Conservation (phyloP, 192 early-diverging fungal genomes). For the Podila epigama region DNA sequence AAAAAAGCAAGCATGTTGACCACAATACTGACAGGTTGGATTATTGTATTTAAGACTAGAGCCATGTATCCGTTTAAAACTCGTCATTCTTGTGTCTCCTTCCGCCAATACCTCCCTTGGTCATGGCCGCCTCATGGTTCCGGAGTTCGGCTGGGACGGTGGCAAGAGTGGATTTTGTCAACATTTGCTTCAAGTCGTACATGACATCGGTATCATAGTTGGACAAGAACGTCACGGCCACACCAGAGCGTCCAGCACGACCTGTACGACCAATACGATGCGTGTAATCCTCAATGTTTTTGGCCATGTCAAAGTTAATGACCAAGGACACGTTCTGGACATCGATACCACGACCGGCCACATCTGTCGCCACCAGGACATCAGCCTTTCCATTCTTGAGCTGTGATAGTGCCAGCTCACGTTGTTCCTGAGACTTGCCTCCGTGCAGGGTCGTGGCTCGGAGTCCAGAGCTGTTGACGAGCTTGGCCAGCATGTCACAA, state of each 20-base stretch:
- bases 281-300: constrained; percentile 98
- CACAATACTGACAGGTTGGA: too few relatives aligned
- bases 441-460: constrained; percentile 88
- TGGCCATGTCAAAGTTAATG: constrained; percentile 98
- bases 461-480: constrained; percentile 79
- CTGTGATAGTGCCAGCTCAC: constrained; percentile 84
- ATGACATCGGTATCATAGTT: constrained; percentile 86
- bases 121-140: constrained; percentile 84
- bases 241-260: constrained; percentile 92
- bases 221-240: constrained; percentile 90
- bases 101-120: constrained; percentile 69
- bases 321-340: constrained; percentile 97
- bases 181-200: constrained; percentile 80
- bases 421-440: constrained; percentile 97
- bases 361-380: constrained; percentile 97
- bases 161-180: constrained; percentile 78
- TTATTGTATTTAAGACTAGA: too few relatives aligned
- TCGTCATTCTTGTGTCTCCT: constrained; percentile 64
- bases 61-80: constrained; percentile 6
- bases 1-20: too few relatives aligned
- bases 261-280: constrained; percentile 99
- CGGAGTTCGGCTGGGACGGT: constrained; percentile 86
- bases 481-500: constrained; percentile 82
- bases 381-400: constrained; percentile 84
- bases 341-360: constrained; percentile 99